Percentiles rank a stretch among this genome's conserved stretches.
Evolutionary conservation across 1,284 basidiomycete genomes (phyloP).

Genomic region (Austroboletus niveus): DNA sequence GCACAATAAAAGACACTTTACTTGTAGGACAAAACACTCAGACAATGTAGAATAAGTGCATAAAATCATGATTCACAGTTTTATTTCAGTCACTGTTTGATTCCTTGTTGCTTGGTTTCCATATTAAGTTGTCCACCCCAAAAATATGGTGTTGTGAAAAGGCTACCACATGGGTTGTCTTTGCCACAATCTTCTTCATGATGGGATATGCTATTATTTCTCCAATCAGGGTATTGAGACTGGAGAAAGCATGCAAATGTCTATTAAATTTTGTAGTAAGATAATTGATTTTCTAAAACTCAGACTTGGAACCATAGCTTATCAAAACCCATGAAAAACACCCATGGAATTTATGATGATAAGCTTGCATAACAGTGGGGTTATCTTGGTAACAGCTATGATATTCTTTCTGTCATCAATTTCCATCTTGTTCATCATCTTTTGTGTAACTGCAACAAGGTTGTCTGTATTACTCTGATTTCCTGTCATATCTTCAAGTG

Average conservation of each 20-base stretch:
- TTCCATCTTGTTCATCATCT: conserved; percentile 9
- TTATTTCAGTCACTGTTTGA: conserved; percentile 23
- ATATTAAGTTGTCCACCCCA: conserved; percentile 27
- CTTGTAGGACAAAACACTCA: background rate
- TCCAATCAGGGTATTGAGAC: conserved; percentile 30
- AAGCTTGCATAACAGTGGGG: conserved; percentile 26
- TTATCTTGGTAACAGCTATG: conserved; percentile 23
- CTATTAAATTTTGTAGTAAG: too few species aligned
- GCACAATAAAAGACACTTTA: too few species aligned
- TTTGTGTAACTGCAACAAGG: background rate
- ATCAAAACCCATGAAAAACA: conserved; percentile 1
- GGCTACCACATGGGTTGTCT: too few species aligned
- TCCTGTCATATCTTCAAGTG: conserved; percentile 2
- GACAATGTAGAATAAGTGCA: background rate
- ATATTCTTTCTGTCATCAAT: conserved; percentile 14
- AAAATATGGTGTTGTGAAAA: conserved; percentile 34
- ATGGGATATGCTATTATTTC: conserved; percentile 23
- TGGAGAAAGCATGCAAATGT: conserved; percentile 27
- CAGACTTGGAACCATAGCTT: too few species aligned
- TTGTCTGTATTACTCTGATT: background rate
- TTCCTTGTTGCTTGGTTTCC: conserved; percentile 12
- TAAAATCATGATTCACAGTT: conserved; percentile 22
- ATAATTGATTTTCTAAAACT: too few species aligned
- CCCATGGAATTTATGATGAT: conserved; percentile 13
- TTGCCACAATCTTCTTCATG: conserved; percentile 24